These are phyloP conservation scores for Paecilomyces sp. DNA, from an alignment of 2,329 filamentous ascomycete genomes.

Conservation along the genomic window DNA sequence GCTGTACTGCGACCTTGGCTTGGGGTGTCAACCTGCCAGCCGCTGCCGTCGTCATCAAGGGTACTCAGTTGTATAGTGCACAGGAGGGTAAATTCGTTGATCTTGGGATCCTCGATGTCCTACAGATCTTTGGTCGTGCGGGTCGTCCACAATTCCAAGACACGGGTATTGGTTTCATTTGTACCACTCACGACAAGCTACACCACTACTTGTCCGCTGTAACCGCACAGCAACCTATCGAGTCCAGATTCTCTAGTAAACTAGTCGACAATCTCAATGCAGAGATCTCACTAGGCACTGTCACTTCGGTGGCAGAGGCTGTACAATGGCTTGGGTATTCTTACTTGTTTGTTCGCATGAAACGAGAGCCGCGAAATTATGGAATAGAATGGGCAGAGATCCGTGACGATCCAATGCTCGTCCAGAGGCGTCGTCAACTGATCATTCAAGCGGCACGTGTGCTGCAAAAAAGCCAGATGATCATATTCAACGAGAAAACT, in stretches of 20 bases:
- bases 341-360: constrained; percentile 95
- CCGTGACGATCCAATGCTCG: constrained; percentile 77
- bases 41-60: constrained; percentile 95
- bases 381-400: constrained; percentile 94
- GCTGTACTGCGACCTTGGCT: constrained; percentile 93
- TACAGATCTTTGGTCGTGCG: constrained; percentile 97
- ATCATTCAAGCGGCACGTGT: constrained; percentile 83
- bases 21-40: constrained; percentile 99
- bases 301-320: constrained; percentile 87
- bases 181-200: constrained; percentile 89
- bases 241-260: constrained; percentile 90
- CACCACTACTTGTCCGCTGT: constrained; percentile 86
- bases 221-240: constrained; percentile 92
- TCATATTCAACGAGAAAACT: constrained; percentile 92
- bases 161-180: constrained; percentile 96
- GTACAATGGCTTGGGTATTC: constrained; percentile 98
- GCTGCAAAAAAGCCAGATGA: constrained; percentile 93
- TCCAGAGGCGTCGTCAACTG: constrained; percentile 75
- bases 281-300: constrained; percentile 86
- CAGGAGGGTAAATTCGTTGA: constrained; percentile 97
- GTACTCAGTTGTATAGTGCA: constrained; percentile 92
- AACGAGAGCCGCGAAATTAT: constrained; percentile 81
- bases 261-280: constrained; percentile 96
- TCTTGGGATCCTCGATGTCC: constrained; percentile 87
- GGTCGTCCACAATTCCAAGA: constrained; percentile 97